These are phyloP conservation scores for Didymella exigua DNA, from an alignment of 2,329 filamentous ascomycete species.

Conservation along the genomic window DNA sequence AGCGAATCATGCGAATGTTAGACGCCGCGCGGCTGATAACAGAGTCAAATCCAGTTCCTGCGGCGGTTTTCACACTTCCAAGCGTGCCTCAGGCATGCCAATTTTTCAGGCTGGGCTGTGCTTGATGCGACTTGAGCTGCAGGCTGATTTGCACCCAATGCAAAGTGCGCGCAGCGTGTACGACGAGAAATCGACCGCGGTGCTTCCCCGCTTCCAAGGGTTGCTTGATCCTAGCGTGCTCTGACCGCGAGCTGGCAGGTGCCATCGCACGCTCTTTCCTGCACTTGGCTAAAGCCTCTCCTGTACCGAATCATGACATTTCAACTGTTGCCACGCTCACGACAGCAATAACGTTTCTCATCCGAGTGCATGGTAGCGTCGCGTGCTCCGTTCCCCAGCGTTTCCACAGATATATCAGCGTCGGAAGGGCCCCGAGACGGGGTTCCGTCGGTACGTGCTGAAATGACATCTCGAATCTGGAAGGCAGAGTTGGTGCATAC, in stretches of 20 bases:
- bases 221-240: constrained; percentile 2
- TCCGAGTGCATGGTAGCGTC: neutral
- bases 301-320: constrained; percentile 10
- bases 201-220: constrained; percentile 11
- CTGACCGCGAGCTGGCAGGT: constrained; percentile 8
- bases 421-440: constrained; percentile 2
- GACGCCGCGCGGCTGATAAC: constrained; percentile 14
- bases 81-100: constrained; percentile 1
- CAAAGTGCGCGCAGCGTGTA: constrained; percentile 14
- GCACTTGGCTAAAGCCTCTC: neutral
- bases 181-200: constrained; percentile 5
- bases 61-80: neutral
- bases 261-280: constrained; percentile 11
- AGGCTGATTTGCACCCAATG: constrained; percentile 8
- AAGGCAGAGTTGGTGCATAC: neutral
- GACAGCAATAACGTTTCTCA: neutral
- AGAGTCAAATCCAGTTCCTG: neutral
- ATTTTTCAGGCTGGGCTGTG: constrained; percentile 1
- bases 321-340: constrained; percentile 9
- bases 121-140: constrained; percentile 10
- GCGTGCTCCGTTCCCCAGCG: constrained; percentile 15
- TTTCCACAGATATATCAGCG: constrained; percentile 15
- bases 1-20: constrained; percentile 7
- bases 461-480: constrained; percentile 2
- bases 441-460: constrained; percentile 2